Conservation (phyloP, 768 basidiomycete species). For the Coprinopsis strossmayeri region DNA sequence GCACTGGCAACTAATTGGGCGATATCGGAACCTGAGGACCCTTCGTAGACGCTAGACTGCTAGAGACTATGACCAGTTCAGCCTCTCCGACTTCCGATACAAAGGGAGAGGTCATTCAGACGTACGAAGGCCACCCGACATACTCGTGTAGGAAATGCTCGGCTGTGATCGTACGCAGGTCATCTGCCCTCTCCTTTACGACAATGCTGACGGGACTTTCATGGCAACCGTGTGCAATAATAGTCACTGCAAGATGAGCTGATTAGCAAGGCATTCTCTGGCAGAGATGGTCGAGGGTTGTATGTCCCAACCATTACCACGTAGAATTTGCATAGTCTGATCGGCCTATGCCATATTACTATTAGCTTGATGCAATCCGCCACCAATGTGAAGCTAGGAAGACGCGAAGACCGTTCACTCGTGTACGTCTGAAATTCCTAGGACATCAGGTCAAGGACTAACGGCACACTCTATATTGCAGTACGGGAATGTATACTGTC, state of each 20-base stretch:
- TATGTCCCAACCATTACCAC: constrained; percentile 28
- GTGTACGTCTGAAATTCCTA: constrained; percentile 35
- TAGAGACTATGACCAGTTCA: no score
- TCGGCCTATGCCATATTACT: no score
- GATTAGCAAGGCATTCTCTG: constrained; percentile 81
- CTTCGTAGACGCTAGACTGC: no score
- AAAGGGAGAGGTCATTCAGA: constrained; percentile 49
- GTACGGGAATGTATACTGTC: constrained; percentile 77
- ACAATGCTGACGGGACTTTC: no score
- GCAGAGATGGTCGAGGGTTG: constrained; percentile 79
- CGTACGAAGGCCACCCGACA: constrained; percentile 58
- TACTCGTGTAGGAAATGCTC: constrained; percentile 68
- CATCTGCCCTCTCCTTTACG: no score
- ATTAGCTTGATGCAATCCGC: constrained; percentile 71
- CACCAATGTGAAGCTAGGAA: constrained; percentile 66
- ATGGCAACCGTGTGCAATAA: neutral
- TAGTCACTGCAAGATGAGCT: constrained; percentile 79
- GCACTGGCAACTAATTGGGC: neutral
- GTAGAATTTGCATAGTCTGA: neutral
- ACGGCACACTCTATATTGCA: constrained; percentile 18
- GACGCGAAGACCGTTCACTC: constrained; percentile 66
- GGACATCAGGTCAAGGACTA: neutral
- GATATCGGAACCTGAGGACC: no score
- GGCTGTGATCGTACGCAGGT: constrained; percentile 54
- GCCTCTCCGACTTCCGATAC: constrained; percentile 30